Base-by-base conservation (phyloP, 129 eudicot genomes). In the Saposhnikovia divaricata region DNA sequence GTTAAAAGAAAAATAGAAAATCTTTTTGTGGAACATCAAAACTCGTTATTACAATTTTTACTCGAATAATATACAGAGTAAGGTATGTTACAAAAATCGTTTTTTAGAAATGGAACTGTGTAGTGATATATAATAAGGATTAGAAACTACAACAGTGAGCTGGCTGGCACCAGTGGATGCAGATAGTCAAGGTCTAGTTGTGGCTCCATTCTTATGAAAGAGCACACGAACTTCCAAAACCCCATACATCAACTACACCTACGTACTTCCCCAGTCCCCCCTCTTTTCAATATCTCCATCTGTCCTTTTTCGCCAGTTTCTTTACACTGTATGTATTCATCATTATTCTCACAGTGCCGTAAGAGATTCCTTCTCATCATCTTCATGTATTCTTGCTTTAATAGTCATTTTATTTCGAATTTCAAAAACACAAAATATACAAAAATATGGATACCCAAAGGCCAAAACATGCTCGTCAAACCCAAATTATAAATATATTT, bases 191-290 rank as follows among this genome's bases (percentile, higher is more conserved):
- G 19, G 37, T 42, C 72, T 66, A 66, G 72, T 66, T 66, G 72
- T 28, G 72, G 39, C 72, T 66, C 39, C 40, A 28, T 28, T 66
- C 21, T 66, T 39, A 28, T 66, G 40, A 66, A 31, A 66, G 40
- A 66, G 9, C 72, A 28, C 72, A 66, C 72, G 72, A 66, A 27
- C 72, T 66, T 31, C 72, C 72, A 66, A 66, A 66, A 66, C 72
- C 40, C 72, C 72, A 27, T 31, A 11, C 72, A 66, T 66, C 66
- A 9, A 28, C 72, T 31, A 66, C 72, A 66, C 42, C 8, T 66
- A 13, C 72, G 72, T 28, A 66, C 72, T 66, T 21, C 40, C 72
- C 72, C 72, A 65, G 72, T 65, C 18, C 72, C 72, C 72, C 19
- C 14, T 12, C 5, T 11, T 44, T 44, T 28, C 40, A 28, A 9